Conservation (phyloP, 169 alveolate species). For the Plasmodium vinckei region DNA sequence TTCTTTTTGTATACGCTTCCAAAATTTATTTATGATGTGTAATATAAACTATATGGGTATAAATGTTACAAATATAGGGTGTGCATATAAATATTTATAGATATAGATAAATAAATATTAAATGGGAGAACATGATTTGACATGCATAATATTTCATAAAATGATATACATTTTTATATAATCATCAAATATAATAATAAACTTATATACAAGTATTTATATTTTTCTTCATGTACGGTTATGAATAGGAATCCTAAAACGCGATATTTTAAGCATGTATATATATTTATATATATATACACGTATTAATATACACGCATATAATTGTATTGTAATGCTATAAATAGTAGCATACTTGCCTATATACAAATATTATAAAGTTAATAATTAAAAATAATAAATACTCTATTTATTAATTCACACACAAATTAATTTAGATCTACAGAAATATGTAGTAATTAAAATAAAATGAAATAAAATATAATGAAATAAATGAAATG, state of each 20-base stretch:
- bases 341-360: too few species aligned
- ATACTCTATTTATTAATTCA: too few species aligned
- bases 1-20: too few species aligned
- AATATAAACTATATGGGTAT: background rate
- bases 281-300: background rate
- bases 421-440: too few species aligned
- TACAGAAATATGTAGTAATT: too few species aligned
- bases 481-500: too few species aligned
- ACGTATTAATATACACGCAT: background rate
- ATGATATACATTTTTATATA: too few species aligned
- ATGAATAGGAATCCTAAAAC: background rate
- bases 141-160: slow-evolving; percentile 1
- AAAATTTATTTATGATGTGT: too few species aligned
- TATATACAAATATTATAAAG: too few species aligned
- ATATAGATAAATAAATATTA: slow-evolving; percentile 15
- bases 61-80: background rate
- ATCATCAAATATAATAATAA: too few species aligned
- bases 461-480: too few species aligned
- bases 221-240: background rate
- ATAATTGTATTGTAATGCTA: background rate
- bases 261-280: background rate
- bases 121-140: background rate
- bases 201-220: background rate
- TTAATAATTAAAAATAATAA: too few species aligned
- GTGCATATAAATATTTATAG: slow-evolving; percentile 18